phyloP scores from a whole-genome alignment of 768 basidiomycete genomes.

The Hericium alpestre region DNA sequence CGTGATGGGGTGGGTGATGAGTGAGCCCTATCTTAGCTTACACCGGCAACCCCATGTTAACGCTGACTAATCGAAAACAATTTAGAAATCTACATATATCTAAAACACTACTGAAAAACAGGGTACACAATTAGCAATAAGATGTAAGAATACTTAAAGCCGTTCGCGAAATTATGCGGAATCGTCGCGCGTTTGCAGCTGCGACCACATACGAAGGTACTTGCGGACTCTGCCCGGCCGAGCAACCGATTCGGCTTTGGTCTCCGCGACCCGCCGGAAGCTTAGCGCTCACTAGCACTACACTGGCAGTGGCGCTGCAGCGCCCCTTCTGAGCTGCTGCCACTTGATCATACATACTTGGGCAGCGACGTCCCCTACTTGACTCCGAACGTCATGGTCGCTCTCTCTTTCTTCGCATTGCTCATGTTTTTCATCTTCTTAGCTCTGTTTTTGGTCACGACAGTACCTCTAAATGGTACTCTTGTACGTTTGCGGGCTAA shows the following conservation, averaged over 20 bases:
- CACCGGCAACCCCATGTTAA: too few relatives aligned
- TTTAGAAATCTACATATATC: too few relatives aligned
- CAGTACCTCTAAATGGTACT: constrained; percentile 38
- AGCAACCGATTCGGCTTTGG: not conserved
- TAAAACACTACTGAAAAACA: too few relatives aligned
- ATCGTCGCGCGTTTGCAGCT: too few relatives aligned
- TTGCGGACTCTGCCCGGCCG: too few relatives aligned
- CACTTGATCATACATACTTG: not conserved
- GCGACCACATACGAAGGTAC: too few relatives aligned
- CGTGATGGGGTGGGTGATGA: too few relatives aligned
- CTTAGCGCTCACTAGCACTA: not conserved
- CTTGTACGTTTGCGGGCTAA: constrained; percentile 74
- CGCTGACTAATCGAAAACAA: too few relatives aligned
- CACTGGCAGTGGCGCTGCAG: not conserved
- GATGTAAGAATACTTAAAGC: too few relatives aligned
- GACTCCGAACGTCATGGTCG: not conserved
- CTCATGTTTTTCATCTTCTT: constrained; percentile 42
- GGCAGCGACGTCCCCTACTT: not conserved
- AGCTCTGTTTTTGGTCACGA: constrained; percentile 48
- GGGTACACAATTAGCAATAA: too few relatives aligned
- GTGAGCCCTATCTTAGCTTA: too few relatives aligned
- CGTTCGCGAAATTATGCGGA: too few relatives aligned
- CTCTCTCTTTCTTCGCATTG: constrained; percentile 8
- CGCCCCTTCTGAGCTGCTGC: not conserved
- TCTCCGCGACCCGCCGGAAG: not conserved